Evolutionary conservation across 2,329 filamentous ascomycete genomes (phyloP).

Genomic region (Gnomoniopsis sp.): DNA sequence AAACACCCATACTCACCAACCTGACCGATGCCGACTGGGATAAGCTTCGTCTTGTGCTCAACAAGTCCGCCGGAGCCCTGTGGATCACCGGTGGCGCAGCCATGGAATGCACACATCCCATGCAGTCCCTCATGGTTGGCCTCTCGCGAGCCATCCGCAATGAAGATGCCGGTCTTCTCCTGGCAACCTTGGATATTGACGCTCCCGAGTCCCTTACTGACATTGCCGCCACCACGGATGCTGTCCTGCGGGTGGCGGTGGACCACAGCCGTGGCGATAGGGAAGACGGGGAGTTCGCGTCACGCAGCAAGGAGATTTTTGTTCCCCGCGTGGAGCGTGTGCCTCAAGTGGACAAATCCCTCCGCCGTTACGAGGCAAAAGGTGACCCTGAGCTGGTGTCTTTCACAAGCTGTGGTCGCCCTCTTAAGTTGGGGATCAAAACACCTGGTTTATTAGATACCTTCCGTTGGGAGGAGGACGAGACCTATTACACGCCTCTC

Average conservation of each 20-base stretch:
- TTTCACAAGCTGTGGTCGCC: not conserved
- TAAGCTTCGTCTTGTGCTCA: not conserved
- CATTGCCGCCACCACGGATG: not conserved
- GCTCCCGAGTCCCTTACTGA: not conserved
- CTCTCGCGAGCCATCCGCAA: not conserved
- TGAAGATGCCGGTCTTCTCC: not conserved
- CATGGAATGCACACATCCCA: conserved; percentile 14
- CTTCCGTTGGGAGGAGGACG: conserved; percentile 1
- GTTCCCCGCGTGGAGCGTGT: not conserved
- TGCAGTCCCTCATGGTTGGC: conserved; percentile 1
- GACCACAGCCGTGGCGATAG: not conserved
- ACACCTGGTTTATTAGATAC: conserved; percentile 3
- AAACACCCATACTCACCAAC: not conserved
- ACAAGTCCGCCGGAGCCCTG: conserved; percentile 7
- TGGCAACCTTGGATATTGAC: not conserved
- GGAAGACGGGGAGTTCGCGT: not conserved
- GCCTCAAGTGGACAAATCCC: not conserved
- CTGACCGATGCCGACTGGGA: not conserved
- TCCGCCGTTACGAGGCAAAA: not conserved
- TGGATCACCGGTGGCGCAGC: conserved; percentile 17
- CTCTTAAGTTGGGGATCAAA: conserved; percentile 1
- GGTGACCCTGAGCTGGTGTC: not conserved
- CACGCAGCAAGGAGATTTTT: not conserved
- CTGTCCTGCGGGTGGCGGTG: not conserved
- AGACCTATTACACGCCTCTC: conserved; percentile 2